phyloP scores from a whole-genome alignment of 352 stramenopile species.

The Globisporangium emineosum region DNA sequence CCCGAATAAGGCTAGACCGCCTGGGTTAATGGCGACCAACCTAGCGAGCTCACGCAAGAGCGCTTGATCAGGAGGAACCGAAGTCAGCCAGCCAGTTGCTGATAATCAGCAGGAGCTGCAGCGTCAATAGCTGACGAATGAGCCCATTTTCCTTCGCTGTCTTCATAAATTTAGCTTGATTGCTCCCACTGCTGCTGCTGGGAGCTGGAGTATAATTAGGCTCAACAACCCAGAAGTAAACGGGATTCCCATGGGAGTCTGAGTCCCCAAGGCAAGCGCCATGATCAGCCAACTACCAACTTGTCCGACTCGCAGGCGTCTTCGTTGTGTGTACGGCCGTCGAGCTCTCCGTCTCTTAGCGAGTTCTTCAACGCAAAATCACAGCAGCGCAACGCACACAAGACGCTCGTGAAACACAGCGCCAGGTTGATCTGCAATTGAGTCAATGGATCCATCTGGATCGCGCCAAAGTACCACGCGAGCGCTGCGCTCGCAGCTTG shows the following conservation, averaged over 20 bases:
- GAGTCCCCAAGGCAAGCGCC: not conserved
- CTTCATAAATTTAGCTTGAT: not conserved
- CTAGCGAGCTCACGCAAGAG: not conserved
- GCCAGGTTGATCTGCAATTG: constrained; percentile 40
- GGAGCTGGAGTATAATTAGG: constrained; percentile 1
- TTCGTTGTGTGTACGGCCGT: not conserved
- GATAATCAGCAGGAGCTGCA: not conserved
- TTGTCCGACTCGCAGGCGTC: not conserved
- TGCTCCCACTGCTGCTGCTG: not conserved
- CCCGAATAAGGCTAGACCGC: not conserved
- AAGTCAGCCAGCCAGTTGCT: too few relatives aligned
- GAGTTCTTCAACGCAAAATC: constrained; percentile 1
- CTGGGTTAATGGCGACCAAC: not conserved
- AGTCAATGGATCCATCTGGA: constrained; percentile 16
- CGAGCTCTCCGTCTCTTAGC: not conserved
- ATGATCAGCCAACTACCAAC: not conserved
- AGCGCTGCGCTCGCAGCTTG: constrained; percentile 39
- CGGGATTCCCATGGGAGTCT: not conserved
- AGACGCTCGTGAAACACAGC: constrained; percentile 22
- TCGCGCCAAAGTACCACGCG: constrained; percentile 36
- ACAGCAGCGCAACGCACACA: constrained; percentile 14
- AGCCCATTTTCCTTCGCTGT: too few relatives aligned
- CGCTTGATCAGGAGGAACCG: not conserved
- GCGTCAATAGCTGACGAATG: not conserved
- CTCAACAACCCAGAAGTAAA: not conserved